phyloP scores from a whole-genome alignment of 768 basidiomycete species.

The Suillus tomentosus region DNA sequence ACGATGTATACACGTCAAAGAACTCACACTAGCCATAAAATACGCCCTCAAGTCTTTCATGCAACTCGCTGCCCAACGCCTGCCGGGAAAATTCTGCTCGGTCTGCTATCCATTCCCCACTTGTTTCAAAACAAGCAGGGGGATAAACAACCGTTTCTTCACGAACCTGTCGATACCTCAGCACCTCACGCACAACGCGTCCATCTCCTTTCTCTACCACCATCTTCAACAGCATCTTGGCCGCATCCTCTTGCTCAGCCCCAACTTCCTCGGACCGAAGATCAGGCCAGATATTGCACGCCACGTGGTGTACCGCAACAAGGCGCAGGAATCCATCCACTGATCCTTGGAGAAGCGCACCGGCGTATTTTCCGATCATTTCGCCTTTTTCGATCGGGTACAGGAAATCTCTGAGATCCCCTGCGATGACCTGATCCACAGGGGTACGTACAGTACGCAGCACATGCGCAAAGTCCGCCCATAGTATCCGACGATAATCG shows the following conservation, averaged over 20 bases:
- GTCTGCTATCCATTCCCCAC: conserved; percentile 18
- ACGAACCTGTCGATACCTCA: conserved; percentile 55
- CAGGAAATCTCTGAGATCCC: conserved; percentile 60
- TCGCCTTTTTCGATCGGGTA: conserved; percentile 69
- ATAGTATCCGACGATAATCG: conserved; percentile 85
- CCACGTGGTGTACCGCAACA: conserved; percentile 79
- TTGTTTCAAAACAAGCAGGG: conserved; percentile 51
- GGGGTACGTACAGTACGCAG: conserved; percentile 59
- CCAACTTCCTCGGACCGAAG: conserved; percentile 32
- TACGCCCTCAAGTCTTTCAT: conserved; percentile 7
- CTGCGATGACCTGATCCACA: conserved; percentile 52
- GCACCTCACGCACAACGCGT: conserved; percentile 52
- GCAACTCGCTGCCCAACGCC: conserved; percentile 9
- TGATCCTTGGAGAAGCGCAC: conserved; percentile 47
- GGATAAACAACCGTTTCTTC: conserved; percentile 42
- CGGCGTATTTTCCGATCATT: conserved; percentile 64
- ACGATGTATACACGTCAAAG: not conserved
- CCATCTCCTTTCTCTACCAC: conserved; percentile 52
- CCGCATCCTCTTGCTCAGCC: conserved; percentile 21
- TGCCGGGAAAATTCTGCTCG: conserved; percentile 1
- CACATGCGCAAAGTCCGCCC: conserved; percentile 73
- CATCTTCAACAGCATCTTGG: conserved; percentile 48
- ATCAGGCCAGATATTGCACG: conserved; percentile 75
- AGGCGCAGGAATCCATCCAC: conserved; percentile 61
- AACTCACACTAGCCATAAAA: conserved; percentile 2